These are phyloP conservation scores for Solanum lycopersicoides DNA, from an alignment of 257 asterid species.

Conservation along the genomic window DNA sequence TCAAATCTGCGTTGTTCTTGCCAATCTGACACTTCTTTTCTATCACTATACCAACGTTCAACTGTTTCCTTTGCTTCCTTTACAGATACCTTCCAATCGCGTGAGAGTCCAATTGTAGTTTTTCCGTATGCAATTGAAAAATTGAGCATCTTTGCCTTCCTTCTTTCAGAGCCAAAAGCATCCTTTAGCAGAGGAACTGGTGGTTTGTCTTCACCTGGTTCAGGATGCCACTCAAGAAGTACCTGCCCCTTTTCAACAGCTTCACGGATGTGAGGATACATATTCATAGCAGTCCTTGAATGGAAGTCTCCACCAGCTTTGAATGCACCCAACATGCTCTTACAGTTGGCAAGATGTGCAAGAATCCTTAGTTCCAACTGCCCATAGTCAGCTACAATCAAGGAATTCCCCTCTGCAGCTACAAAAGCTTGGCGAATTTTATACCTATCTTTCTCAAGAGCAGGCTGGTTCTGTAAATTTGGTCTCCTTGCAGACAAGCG, in stretches of 20 bases:
- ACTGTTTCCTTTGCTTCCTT: slow-evolving; percentile 93
- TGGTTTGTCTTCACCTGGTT: slow-evolving; percentile 78
- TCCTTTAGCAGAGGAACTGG: slow-evolving; percentile 96
- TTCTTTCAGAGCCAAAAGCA: slow-evolving; percentile 92
- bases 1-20: slow-evolving; percentile 67
- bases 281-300: slow-evolving; percentile 97
- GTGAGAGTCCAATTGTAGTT: slow-evolving; percentile 81
- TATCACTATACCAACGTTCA: slow-evolving; percentile 86
- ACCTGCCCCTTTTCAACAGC: slow-evolving; percentile 62
- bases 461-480: slow-evolving; percentile 98
- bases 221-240: slow-evolving; percentile 98
- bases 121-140: slow-evolving; percentile 97
- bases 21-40: slow-evolving; percentile 84
- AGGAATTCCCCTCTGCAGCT: slow-evolving; percentile 86
- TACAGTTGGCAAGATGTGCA: slow-evolving; percentile 90
- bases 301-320: slow-evolving; percentile 98
- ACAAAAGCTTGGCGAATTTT: slow-evolving; percentile 92
- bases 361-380: slow-evolving; percentile 98
- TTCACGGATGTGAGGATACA: slow-evolving; percentile 87
- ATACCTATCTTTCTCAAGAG: slow-evolving; percentile 95
- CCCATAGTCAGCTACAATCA: slow-evolving; percentile 94
- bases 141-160: slow-evolving; percentile 99
- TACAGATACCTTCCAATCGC: slow-evolving; percentile 96
- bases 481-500: slow-evolving; percentile 97
- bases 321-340: slow-evolving; percentile 93